Evolutionary conservation across 73 alveolate species (phyloP), one percentile per base, ranked within the genome.

Genomic region (Stentor roeselii): DNA sequence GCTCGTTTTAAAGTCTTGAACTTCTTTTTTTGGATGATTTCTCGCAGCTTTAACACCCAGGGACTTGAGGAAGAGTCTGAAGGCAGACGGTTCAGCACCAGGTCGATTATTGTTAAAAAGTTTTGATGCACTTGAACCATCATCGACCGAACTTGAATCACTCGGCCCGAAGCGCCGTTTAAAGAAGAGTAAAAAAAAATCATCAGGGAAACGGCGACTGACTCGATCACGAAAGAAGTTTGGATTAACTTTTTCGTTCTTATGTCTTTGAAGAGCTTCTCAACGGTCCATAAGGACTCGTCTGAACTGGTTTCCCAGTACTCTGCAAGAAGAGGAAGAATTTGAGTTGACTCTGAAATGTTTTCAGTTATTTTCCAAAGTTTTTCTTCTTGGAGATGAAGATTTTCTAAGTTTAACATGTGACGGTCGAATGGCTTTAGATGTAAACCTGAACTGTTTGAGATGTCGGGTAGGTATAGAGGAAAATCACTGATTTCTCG

Each of bases 61-160:
- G 82, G 41, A 59, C 83, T 89, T 6, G 86, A 82, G n/a, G 86
- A 42, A 40, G 78, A 83, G 60, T 88, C 92, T 36, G 85, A 77
- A 6, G 93, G 93, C 30, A 88, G 87, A 59, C 86, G 78, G 31
- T 82, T 59, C 31, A 91, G 34, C 58, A 91, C 77, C 37, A 91
- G 58, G 40, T 91, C 93, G 27, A 88, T 60, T 2, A 89, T 78
- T 35, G 42, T 59, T 31, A 89, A 82, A 75, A 88, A 91, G 84
- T 78, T 88, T 75, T 91, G 89, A 76, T 91, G 92, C 21, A 88
- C 87, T 60, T 59, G 78, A 50, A 36, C 40, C 2, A 90, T 84
- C 86, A 90, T 38, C 40, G 59, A 74, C 59, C 42, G 82, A 2
- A 86, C 86, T 30, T 78, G 83, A 60, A 78, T 86, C 75, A 84